phyloP scores from a whole-genome alignment of 495 filamentous ascomycete species.

The Parmelia sp. region DNA sequence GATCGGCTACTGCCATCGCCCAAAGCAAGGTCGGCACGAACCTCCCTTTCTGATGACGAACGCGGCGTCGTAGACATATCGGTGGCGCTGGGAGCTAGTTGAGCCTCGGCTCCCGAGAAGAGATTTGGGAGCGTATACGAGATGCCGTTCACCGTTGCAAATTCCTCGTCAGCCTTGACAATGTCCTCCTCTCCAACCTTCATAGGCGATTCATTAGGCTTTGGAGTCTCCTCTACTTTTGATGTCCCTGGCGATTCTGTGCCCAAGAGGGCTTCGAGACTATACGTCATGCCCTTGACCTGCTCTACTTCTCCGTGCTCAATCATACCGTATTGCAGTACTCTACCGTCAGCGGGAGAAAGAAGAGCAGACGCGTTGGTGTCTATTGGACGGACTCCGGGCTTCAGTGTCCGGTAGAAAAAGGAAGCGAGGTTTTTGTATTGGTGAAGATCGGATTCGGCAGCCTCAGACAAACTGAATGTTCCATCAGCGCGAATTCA shows the following conservation, averaged over 20 bases:
- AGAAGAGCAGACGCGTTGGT: conserved; percentile 69
- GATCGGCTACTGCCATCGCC: conserved; percentile 50
- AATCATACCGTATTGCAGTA: conserved; percentile 89
- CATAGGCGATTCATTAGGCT: background rate
- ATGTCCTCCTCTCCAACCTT: conserved; percentile 48
- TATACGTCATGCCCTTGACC: conserved; percentile 98
- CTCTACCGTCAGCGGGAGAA: conserved; percentile 80
- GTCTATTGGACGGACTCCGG: conserved; percentile 81
- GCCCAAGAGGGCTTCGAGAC: conserved; percentile 84
- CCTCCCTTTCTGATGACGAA: conserved; percentile 66
- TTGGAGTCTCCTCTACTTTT: conserved; percentile 14
- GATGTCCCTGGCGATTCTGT: conserved; percentile 41
- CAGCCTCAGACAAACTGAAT: conserved; percentile 68
- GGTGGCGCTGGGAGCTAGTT: conserved; percentile 30
- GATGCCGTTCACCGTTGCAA: conserved; percentile 93
- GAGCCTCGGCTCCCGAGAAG: conserved; percentile 59
- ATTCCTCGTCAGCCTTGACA: conserved; percentile 77
- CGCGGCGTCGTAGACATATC: conserved; percentile 64
- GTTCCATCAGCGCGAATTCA: conserved; percentile 12
- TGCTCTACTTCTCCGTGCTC: conserved; percentile 94
- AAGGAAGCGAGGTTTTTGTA: conserved; percentile 94
- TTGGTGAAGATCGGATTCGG: conserved; percentile 75
- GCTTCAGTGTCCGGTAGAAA: conserved; percentile 93
- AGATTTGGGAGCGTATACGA: conserved; percentile 89
- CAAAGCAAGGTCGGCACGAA: conserved; percentile 73